A percentile compares a stretch with the other conserved stretches of the same genome.
These are phyloP conservation scores for Candida peoriensis DNA, from an alignment of 805 yeast species.

Conservation along the genomic window DNA sequence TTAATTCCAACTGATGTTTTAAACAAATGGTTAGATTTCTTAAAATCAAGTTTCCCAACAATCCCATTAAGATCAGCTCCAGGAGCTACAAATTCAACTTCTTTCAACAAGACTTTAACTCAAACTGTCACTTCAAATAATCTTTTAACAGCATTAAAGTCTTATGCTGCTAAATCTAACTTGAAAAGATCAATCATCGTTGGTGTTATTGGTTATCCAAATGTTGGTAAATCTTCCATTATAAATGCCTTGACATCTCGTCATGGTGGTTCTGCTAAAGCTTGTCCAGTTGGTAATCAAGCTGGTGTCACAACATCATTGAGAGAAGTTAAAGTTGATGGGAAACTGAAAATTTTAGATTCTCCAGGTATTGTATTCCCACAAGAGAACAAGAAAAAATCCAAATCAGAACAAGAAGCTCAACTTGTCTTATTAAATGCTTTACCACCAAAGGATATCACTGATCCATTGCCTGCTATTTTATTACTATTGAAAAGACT, in stretches of 20 bases:
- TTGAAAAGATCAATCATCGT: constrained; percentile 86
- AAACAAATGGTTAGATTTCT: constrained; percentile 75
- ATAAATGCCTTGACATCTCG: constrained; percentile 84
- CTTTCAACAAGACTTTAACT: constrained; percentile 71
- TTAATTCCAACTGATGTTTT: constrained; percentile 82
- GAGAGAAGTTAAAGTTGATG: constrained; percentile 89
- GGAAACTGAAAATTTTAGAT: constrained; percentile 81
- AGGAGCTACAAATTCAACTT: constrained; percentile 61
- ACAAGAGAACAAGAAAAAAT: constrained; percentile 44
- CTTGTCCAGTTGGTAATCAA: constrained; percentile 95
- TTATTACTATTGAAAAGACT: constrained; percentile 70
- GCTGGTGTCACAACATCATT: constrained; percentile 95
- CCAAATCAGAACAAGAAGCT: constrained; percentile 71
- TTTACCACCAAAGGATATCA: constrained; percentile 77
- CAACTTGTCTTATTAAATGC: constrained; percentile 85
- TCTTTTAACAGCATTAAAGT: constrained; percentile 74
- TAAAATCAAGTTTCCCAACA: constrained; percentile 84
- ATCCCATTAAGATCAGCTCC: constrained; percentile 81
- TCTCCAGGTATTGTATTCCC: constrained; percentile 99
- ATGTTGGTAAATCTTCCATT: constrained; percentile 93
- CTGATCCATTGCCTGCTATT: constrained; percentile 82
- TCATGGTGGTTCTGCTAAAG: constrained; percentile 66
- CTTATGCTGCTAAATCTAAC: constrained; percentile 78
- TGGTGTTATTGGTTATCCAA: constrained; percentile 97
- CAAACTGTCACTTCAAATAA: constrained; percentile 67